Evolutionary conservation across 83 land plant species (phyloP).

Genomic region (Picea abies): DNA sequence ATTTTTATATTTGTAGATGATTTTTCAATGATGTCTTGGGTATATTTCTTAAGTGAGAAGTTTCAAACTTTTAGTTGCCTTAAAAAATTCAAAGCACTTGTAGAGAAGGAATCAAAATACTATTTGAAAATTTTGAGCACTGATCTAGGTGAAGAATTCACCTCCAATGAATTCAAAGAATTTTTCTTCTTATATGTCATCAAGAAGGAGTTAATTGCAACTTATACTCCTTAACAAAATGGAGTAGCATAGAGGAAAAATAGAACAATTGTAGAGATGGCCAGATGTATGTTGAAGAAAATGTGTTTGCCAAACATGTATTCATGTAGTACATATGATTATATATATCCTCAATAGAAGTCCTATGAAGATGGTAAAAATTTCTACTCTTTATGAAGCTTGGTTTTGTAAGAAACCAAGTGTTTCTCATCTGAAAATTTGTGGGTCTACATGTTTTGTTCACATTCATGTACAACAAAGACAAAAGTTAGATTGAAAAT

Average conservation of each 20-base stretch:
- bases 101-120: too few species aligned
- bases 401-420: neutral
- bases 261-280: neutral
- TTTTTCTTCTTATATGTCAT: neutral
- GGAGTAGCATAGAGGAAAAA: neutral
- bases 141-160: neutral
- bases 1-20: neutral
- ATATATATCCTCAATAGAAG: neutral
- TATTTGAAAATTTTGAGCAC: neutral
- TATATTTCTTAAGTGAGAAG: too few species aligned
- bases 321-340: neutral
- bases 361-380: neutral
- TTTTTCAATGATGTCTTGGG: neutral
- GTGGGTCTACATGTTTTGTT: neutral
- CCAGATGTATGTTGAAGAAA: too few species aligned
- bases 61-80: too few species aligned
- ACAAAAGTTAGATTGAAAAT: neutral
- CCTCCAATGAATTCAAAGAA: neutral
- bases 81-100: too few species aligned
- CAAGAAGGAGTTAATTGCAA: neutral
- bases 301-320: neutral
- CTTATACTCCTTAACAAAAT: neutral
- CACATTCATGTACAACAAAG: too few species aligned
- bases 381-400: neutral
- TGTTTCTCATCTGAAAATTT: neutral